These are phyloP conservation scores for Trichoderma parareesei DNA, from an alignment of 495 filamentous ascomycete species.

Conservation along the genomic window DNA sequence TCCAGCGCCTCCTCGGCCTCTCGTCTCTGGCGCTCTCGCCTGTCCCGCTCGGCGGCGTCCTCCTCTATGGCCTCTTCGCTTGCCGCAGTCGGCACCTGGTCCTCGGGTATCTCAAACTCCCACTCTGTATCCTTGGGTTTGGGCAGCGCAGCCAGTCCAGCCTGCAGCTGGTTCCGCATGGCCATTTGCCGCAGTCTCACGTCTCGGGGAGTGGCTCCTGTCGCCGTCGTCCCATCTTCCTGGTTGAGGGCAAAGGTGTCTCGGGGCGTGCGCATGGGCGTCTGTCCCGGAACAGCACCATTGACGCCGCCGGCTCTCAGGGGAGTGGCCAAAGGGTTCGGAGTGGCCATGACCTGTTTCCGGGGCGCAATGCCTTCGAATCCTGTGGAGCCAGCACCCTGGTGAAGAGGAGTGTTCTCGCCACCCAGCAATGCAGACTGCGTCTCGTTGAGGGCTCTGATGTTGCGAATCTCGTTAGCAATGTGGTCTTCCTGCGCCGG, in stretches of 20 bases:
- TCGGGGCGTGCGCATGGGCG: constrained; percentile 83
- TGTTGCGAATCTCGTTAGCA: constrained; percentile 94
- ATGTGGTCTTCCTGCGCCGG: constrained; percentile 90
- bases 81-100: constrained; percentile 53
- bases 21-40: constrained; percentile 55
- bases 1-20: constrained; percentile 70
- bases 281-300: constrained; percentile 56
- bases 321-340: constrained; percentile 92
- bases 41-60: constrained; percentile 77
- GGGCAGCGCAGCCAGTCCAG: constrained; percentile 72
- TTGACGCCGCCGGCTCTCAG: constrained; percentile 63
- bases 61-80: constrained; percentile 54
- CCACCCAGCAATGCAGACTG: constrained; percentile 93
- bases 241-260: constrained; percentile 83
- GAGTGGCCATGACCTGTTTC: constrained; percentile 73
- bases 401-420: constrained; percentile 83
- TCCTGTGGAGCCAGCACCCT: constrained; percentile 73
- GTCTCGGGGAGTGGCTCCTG: constrained; percentile 68
- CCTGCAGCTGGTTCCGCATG: constrained; percentile 58
- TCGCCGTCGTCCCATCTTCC: constrained; percentile 49
- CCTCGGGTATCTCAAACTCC: constrained; percentile 87
- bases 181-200: constrained; percentile 65
- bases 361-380: constrained; percentile 81
- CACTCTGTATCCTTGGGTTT: constrained; percentile 87
- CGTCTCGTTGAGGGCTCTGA: constrained; percentile 84